Percentiles rank a stretch among this genome's conserved stretches.
These are phyloP conservation scores for Chlamydomonas schloesseri DNA, from an alignment of 139 green algal species.

Conservation along the genomic window DNA sequence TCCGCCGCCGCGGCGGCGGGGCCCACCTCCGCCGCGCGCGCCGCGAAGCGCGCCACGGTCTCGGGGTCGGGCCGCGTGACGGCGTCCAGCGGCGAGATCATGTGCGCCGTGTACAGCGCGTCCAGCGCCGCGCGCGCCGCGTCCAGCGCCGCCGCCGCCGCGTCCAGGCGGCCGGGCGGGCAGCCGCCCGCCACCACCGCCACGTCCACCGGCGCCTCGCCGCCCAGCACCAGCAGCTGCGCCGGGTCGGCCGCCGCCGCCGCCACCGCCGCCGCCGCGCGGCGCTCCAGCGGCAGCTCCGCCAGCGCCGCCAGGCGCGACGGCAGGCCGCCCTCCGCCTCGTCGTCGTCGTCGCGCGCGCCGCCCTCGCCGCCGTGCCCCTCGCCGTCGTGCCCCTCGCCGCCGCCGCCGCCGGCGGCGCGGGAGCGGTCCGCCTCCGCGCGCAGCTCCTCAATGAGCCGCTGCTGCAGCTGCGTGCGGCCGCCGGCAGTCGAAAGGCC, in stretches of 20 bases:
- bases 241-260: not conserved
- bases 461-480: conserved; percentile 1
- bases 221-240: not conserved
- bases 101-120: conserved; percentile 16
- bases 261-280: not conserved
- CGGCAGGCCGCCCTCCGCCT: not conserved
- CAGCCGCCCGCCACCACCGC: conserved; percentile 41
- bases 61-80: too few species aligned
- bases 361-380: too few species aligned
- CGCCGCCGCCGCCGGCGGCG: not conserved
- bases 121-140: conserved; percentile 10
- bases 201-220: conserved; percentile 34
- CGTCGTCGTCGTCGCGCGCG: not conserved
- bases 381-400: not conserved
- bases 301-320: not conserved
- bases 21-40: too few species aligned
- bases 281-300: not conserved
- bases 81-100: not conserved
- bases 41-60: too few species aligned
- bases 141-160: conserved; percentile 4
- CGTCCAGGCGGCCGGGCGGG: conserved; percentile 18
- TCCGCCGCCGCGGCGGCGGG: not conserved
- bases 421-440: not conserved
- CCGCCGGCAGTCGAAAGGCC: not conserved
- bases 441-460: conserved; percentile 5